Conservation (phyloP, 352 stramenopile genomes). For the Globisporangium alternatum region DNA sequence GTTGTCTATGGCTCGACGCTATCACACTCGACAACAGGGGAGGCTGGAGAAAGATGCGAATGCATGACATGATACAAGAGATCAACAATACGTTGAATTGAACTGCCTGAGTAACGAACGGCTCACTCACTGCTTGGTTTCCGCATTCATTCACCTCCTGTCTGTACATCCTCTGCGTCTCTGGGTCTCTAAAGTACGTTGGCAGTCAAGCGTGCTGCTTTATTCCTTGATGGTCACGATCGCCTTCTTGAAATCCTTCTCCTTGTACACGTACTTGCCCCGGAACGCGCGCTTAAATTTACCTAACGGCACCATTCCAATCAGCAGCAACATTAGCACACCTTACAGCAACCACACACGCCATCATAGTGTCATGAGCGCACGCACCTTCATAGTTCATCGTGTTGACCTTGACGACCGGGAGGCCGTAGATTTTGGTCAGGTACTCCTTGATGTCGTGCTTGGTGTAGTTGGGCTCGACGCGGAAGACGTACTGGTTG, state of each 20-base stretch:
- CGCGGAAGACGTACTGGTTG: constrained; percentile 91
- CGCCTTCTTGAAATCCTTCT: constrained; percentile 92
- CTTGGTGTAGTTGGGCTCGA: constrained; percentile 96
- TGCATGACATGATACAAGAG: background rate
- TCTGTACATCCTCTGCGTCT: constrained; percentile 1
- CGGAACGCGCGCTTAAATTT: constrained; percentile 89
- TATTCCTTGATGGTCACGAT: constrained; percentile 89
- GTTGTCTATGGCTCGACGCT: too few species aligned
- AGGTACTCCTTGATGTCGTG: constrained; percentile 98
- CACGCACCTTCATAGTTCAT: constrained; percentile 93
- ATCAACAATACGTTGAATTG: constrained; percentile 8
- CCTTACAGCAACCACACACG: constrained; percentile 10
- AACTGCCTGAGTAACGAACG: background rate
- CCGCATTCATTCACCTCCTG: background rate
- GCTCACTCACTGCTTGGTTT: background rate
- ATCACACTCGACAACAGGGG: too few species aligned
- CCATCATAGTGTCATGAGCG: background rate
- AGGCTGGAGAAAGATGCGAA: too few species aligned
- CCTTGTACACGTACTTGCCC: constrained; percentile 87
- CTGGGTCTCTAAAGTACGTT: constrained; percentile 9
- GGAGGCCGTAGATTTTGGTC: constrained; percentile 95
- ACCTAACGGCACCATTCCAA: constrained; percentile 30
- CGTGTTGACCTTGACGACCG: constrained; percentile 93
- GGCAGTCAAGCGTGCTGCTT: background rate
- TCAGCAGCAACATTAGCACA: background rate